These are phyloP conservation scores for Solanum phureja DNA, from an alignment of 257 asterid species.

Conservation along the genomic window DNA sequence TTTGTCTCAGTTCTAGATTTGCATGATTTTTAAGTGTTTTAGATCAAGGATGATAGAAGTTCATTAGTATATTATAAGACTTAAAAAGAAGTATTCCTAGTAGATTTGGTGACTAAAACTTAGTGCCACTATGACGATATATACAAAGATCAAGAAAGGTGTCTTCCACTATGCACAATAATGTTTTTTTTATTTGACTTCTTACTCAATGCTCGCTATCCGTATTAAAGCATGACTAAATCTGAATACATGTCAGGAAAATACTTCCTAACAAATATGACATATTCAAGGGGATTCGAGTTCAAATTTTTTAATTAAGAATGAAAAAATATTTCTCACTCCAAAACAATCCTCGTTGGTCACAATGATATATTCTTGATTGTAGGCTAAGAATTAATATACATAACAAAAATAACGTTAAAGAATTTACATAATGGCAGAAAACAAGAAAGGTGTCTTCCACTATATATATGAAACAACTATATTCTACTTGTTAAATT, in stretches of 20 bases:
- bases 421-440: background rate
- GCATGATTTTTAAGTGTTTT: background rate
- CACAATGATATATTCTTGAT: background rate
- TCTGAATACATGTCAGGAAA: background rate
- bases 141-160: background rate
- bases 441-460: background rate
- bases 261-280: background rate
- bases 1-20: background rate
- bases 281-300: rapidly evolving
- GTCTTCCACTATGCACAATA: background rate
- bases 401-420: background rate
- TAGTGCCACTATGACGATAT: background rate
- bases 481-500: background rate
- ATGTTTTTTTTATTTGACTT: background rate
- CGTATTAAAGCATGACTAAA: no score
- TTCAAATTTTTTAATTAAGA: rapidly evolving
- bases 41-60: background rate
- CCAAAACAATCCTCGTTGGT: background rate
- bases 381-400: background rate
- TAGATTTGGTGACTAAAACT: background rate
- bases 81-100: background rate
- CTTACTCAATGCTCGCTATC: no score
- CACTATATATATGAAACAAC: background rate
- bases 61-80: background rate
- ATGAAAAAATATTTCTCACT: background rate